A percentile compares a stretch with the other conserved stretches of the same genome.
phyloP scores from a whole-genome alignment of 108 stramenopile genomes.

The Cyclotella baltica region DNA sequence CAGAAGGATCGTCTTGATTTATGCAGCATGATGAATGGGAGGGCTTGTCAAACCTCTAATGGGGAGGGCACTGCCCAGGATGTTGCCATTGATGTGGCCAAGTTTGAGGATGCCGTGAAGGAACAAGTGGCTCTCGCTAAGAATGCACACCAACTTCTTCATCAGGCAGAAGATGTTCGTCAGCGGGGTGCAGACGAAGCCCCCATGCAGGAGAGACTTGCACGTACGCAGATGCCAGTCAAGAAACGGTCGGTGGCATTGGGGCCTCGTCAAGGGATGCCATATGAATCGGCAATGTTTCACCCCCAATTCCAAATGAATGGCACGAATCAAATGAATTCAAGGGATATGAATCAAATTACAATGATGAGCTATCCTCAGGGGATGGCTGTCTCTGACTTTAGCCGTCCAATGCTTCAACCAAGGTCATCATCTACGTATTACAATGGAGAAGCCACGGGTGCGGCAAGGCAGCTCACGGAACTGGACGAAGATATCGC shows the following conservation, averaged over 20 bases:
- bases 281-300: too few relatives aligned
- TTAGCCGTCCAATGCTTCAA: background rate
- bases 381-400: too few relatives aligned
- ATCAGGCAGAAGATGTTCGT: background rate
- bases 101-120: background rate
- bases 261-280: too few relatives aligned
- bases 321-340: too few relatives aligned
- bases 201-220: background rate
- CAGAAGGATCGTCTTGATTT: conserved; percentile 27
- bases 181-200: background rate
- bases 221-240: too few relatives aligned
- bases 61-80: background rate
- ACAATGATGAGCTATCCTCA: too few relatives aligned
- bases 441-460: too few relatives aligned
- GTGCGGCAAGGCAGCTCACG: background rate
- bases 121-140: background rate
- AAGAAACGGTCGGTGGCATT: too few relatives aligned
- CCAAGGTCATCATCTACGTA: background rate
- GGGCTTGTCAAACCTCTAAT: background rate
- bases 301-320: too few relatives aligned
- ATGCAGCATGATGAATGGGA: conserved; percentile 34
- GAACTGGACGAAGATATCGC: background rate
- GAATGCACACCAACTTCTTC: background rate
- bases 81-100: background rate
- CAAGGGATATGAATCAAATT: too few relatives aligned